Base-by-base conservation (phyloP, 495 filamentous ascomycete species). In the Chlorociboria aeruginascens region DNA sequence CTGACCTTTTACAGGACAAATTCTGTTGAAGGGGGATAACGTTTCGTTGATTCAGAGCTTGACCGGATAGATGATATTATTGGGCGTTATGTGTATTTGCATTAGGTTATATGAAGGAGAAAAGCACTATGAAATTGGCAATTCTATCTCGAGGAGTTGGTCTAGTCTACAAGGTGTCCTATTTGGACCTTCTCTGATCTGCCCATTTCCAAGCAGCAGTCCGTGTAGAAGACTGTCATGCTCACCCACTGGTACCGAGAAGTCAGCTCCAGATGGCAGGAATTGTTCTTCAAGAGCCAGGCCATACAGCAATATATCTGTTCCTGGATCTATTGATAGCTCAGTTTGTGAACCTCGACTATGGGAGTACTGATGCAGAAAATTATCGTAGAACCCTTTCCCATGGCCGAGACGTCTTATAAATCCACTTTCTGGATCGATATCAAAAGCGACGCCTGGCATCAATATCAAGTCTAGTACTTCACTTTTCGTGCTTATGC, bases 361-460 rank as follows among this genome's bases (percentile, higher is more conserved):
- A 52, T 67, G 62, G 34, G 66, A 67, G 66, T 89, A 93, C 56
- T 79, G 76, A 49, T 80, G 71, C 61, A 98, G 65, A 63, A 93
- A 98, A 67, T 77, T 81, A 66, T 98, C 92, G 75, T 97, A 98
- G 65, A 89, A 98, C 39, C 93, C 92, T 70, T 86, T 95, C 44
- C 92, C 92, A 70, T 98, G 93, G 8, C 92, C 92, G 9, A 96
- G 70, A 59, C 92, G 72, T 53, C 81, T 74, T 46, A 90, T 77
- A 40, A 45, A 56, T 12, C 66, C 66, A 46, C 47, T 61, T 7
- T 61, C 46, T 30, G 69, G 64, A 31, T 69, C 72, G 10, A 66
- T 58, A 63, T 95, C 90, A 61, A 97, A 98, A 8, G 86, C 92
- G 63, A 97, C 84, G 11, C 92, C 92, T 2, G 92, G 92, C 80